These are phyloP conservation scores for Helicocarpus griseus DNA, from an alignment of 2,329 filamentous ascomycete genomes.

Conservation along the genomic window DNA sequence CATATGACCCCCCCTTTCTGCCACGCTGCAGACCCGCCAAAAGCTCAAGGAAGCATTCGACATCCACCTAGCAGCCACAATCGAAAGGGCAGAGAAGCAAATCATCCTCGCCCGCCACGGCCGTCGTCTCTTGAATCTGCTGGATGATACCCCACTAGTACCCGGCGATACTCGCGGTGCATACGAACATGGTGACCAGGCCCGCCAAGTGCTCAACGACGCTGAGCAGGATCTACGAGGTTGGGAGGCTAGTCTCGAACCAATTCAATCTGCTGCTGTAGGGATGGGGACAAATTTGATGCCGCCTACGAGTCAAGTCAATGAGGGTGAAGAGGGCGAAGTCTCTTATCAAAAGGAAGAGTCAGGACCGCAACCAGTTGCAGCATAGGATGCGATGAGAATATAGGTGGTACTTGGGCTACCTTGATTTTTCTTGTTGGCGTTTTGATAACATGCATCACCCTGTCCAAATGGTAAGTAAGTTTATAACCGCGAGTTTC, in stretches of 20 bases:
- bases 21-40: constrained; percentile 61
- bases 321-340: constrained; percentile 3
- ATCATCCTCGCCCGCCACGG: constrained; percentile 88
- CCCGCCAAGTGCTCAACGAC: constrained; percentile 80
- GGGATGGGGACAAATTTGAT: constrained; percentile 36
- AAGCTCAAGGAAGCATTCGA: constrained; percentile 95
- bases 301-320: constrained; percentile 15
- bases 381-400: constrained; percentile 3
- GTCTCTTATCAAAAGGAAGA: constrained; percentile 8
- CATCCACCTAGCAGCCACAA: constrained; percentile 75
- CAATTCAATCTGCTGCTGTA: constrained; percentile 42
- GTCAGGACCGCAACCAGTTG: constrained; percentile 10
- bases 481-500: background rate
- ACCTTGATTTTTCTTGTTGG: background rate
- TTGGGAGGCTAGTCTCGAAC: constrained; percentile 54
- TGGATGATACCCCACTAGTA: constrained; percentile 83
- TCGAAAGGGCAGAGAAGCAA: constrained; percentile 95
- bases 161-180: constrained; percentile 67
- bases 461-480: background rate
- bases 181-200: constrained; percentile 58
- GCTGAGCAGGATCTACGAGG: constrained; percentile 78
- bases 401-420: background rate
- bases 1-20: background rate
- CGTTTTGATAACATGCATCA: background rate
- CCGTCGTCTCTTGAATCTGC: constrained; percentile 68